Base-by-base conservation (phyloP, 2,329 filamentous ascomycete genomes). In the Fusarium devonianum region DNA sequence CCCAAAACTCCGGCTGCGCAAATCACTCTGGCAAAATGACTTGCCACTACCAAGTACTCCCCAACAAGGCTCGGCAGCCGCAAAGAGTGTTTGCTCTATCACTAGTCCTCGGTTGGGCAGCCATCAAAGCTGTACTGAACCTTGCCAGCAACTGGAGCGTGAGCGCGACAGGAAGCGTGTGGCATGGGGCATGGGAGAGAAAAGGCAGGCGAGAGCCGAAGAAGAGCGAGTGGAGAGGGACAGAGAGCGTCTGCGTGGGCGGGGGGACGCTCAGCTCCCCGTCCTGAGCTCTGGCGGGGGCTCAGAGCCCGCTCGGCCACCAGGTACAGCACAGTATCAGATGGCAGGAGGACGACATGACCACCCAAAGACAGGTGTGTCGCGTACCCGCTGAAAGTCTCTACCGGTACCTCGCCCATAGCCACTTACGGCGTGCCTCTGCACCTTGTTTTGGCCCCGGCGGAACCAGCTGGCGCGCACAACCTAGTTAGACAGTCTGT, bases 321-420 rank as follows among this genome's bases (percentile, higher is more conserved):
- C 49, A 70, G 53, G 69, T 71, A 71, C 64, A 69, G 66, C 69
- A 71, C 69, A 71, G 69, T 71, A 71, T 70, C 65, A 70, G 64
- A 55, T 57, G 58, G 46, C 45, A 62, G 59, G 58, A 64, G 56
- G 63, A 60, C 67, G 67, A 68, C 67, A 64, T 67, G 59, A 63
- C 63, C 65, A 66, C 58, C 65, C 53, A 67, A 63, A 62, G 50
- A 49, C 63, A 68, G 66, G 69, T 70, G 69, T 68, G 68, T 70
- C 63, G 65, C 65, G 67, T 69, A 69, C 66, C 67, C 68, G 69
- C 68, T 63, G 58, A 38, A 71, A 69, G 67, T 71, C 68, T 53
- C 67, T 67, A 47, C 59, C 56, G 59, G 67, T 69, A 69, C 66
- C 61, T 65, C 49, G 49, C 41, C 22, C 48, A 41, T 66, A 61